phyloP scores from a whole-genome alignment of 495 filamentous ascomycete genomes.

The Neurospora sp. region DNA sequence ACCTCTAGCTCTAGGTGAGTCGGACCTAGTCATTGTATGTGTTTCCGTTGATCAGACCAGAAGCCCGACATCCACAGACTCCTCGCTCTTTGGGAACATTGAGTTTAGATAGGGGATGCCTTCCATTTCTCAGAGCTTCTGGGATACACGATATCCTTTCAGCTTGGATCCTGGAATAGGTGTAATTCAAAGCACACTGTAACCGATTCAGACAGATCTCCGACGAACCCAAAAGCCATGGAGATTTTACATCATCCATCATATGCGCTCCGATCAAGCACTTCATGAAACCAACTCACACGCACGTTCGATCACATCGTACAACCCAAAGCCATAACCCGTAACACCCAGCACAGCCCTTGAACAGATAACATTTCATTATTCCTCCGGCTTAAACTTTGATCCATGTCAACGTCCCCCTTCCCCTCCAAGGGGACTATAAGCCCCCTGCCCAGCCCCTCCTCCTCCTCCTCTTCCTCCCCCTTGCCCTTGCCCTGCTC shows the following conservation, averaged over 20 bases:
- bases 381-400: background rate
- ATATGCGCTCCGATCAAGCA: background rate
- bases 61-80: background rate
- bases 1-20: too few species aligned
- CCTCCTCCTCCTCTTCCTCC: background rate
- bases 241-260: background rate
- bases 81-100: background rate
- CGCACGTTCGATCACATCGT: background rate
- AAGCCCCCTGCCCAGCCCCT: conserved; percentile 1
- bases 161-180: background rate
- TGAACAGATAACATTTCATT: background rate
- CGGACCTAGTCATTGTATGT: too few species aligned
- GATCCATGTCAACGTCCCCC: background rate
- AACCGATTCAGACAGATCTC: background rate
- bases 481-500: background rate
- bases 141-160: background rate
- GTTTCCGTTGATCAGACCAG: too few species aligned
- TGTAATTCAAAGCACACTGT: background rate
- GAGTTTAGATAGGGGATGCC: background rate
- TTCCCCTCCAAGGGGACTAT: conserved; percentile 12
- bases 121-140: background rate
- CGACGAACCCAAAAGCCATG: background rate
- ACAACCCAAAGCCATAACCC: background rate
- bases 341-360: background rate
- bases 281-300: background rate